A percentile compares a stretch with the other conserved stretches of the same genome.
Conservation (phyloP, 2,329 filamentous ascomycete genomes). For the Graphium sp. region DNA sequence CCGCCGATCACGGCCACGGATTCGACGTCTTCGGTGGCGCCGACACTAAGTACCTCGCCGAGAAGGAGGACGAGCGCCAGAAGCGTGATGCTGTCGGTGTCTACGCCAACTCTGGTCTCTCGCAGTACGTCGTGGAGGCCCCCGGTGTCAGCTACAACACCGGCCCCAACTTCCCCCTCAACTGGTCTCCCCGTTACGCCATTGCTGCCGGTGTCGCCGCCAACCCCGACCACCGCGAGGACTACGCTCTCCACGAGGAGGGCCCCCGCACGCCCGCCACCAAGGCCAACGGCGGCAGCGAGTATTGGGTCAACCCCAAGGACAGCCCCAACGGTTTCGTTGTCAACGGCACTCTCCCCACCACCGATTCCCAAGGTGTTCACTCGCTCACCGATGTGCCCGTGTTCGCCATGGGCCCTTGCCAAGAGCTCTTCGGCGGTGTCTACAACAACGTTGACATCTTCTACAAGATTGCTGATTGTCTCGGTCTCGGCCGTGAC, state of each 20-base stretch:
- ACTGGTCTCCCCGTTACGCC: conserved; percentile 75
- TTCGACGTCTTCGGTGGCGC: conserved; percentile 76
- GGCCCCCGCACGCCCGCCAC: conserved; percentile 46
- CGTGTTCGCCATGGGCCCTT: conserved; percentile 64
- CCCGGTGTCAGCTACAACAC: conserved; percentile 52
- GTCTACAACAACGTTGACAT: conserved; percentile 56
- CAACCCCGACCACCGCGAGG: conserved; percentile 59
- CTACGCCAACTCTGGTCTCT: conserved; percentile 58
- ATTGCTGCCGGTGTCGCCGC: conserved; percentile 58
- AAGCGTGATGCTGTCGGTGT: conserved; percentile 62
- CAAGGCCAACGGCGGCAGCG: conserved; percentile 30
- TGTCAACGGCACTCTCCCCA: conserved; percentile 59
- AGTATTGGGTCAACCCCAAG: conserved; percentile 50
- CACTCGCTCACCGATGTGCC: conserved; percentile 66
- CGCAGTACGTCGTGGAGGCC: conserved; percentile 50
- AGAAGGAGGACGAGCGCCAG: conserved; percentile 46
- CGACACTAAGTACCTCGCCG: conserved; percentile 60
- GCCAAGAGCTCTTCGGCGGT: conserved; percentile 59
- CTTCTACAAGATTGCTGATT: conserved; percentile 58
- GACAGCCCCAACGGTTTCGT: conserved; percentile 52
- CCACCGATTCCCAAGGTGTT: conserved; percentile 47
- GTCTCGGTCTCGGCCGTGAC: conserved; percentile 34
- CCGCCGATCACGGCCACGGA: conserved; percentile 78
- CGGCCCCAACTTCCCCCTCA: conserved; percentile 60
- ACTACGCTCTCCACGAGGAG: conserved; percentile 53